A percentile compares a stretch with the other conserved stretches of the same genome.
phyloP scores from a whole-genome alignment of 495 filamentous ascomycete species.

The Talaromyces wortmannii region DNA sequence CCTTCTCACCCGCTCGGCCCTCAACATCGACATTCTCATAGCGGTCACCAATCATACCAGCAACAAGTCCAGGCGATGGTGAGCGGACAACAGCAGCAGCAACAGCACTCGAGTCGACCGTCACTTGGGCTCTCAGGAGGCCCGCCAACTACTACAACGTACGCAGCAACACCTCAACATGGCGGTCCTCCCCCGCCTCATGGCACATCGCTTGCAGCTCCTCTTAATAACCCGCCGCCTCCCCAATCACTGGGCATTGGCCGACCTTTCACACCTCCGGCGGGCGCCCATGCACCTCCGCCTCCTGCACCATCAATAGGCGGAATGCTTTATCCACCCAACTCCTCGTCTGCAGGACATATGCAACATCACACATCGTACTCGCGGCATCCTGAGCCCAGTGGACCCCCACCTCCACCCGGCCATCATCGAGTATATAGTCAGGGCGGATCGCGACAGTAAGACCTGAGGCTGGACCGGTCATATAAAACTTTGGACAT shows the following conservation, averaged over 20 bases:
- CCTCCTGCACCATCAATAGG: conserved; percentile 6
- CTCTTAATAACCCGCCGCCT: conserved; percentile 4
- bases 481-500: background rate
- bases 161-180: conserved; percentile 18
- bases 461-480: background rate
- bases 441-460: conserved; percentile 14
- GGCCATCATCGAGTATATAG: conserved; percentile 38
- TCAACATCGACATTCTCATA: conserved; percentile 12
- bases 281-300: conserved; percentile 24
- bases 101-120: conserved; percentile 16
- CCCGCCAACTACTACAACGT: conserved; percentile 12
- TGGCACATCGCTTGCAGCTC: background rate
- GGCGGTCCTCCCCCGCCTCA: conserved; percentile 5
- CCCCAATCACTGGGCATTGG: conserved; percentile 23
- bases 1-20: conserved; percentile 14
- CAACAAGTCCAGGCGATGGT: conserved; percentile 38
- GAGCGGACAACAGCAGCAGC: conserved; percentile 26
- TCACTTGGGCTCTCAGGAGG: conserved; percentile 21
- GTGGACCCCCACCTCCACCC: conserved; percentile 6
- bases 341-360: conserved; percentile 14
- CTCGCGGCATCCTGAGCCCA: conserved; percentile 19
- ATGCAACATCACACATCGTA: conserved; percentile 26
- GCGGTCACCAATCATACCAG: conserved; percentile 25
- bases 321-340: conserved; percentile 26
- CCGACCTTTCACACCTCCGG: conserved; percentile 35